These are phyloP conservation scores for Aspergillus melleus DNA, from an alignment of 2,329 filamentous ascomycete species.

Conservation along the genomic window DNA sequence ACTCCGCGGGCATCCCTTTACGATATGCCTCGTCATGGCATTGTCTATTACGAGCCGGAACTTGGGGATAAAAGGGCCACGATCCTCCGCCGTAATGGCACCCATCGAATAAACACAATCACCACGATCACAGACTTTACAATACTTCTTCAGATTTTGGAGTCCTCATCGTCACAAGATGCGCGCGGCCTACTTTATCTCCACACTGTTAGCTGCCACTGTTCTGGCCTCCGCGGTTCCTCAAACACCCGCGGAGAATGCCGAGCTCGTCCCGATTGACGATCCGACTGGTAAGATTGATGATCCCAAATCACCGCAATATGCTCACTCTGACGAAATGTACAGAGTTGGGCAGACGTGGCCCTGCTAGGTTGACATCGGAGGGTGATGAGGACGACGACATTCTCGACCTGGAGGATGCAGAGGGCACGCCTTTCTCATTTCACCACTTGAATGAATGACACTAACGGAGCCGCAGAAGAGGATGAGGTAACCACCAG, in stretches of 20 bases:
- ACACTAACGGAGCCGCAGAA: not conserved
- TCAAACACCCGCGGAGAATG: not conserved
- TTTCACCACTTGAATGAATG: not conserved
- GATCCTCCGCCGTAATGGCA: not conserved
- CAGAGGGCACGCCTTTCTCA: not conserved
- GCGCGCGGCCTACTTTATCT: not conserved
- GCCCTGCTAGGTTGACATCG: not conserved
- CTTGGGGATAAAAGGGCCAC: not conserved
- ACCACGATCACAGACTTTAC: not conserved
- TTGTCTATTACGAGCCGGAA: not conserved
- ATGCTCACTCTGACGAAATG: not conserved
- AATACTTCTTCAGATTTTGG: not conserved
- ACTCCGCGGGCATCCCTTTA: too few relatives aligned
- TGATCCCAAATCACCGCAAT: not conserved
- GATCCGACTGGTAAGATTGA: not conserved
- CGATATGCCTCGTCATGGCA: too few relatives aligned
- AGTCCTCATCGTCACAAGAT: not conserved
- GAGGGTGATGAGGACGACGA: not conserved
- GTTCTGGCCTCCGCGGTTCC: not conserved
- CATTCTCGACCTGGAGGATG: not conserved
- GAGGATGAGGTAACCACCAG: not conserved
- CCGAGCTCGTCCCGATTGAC: not conserved
- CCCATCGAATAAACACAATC: not conserved
- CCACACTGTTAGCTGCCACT: not conserved
- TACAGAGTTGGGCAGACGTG: not conserved